A percentile compares a stretch with the other conserved stretches of the same genome.
Conservation (phyloP, 2,329 filamentous ascomycete species). For the Aspergillus fijiensis region DNA sequence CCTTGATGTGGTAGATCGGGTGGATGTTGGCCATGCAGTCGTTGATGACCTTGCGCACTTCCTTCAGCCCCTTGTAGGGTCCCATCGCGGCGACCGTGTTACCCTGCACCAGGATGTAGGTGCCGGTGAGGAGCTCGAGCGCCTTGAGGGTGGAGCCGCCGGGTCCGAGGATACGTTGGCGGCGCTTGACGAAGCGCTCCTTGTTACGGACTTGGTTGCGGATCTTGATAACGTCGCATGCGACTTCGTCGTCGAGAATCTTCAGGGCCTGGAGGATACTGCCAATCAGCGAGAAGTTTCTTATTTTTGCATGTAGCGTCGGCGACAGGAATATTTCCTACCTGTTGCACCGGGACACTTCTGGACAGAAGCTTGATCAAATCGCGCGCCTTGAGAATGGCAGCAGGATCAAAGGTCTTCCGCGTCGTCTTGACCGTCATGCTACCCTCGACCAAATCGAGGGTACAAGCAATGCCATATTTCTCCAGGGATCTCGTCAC, state of each 20-base stretch:
- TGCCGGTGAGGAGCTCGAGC: constrained; percentile 84
- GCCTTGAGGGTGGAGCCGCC: constrained; percentile 92
- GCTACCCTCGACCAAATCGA: constrained; percentile 91
- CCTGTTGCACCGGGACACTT: constrained; percentile 85
- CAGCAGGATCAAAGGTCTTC: constrained; percentile 86
- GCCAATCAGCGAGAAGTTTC: background rate
- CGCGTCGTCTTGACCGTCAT: constrained; percentile 96
- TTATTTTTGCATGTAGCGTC: background rate
- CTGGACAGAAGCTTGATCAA: constrained; percentile 89
- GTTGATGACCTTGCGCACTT: constrained; percentile 82
- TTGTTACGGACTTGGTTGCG: constrained; percentile 87
- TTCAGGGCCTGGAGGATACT: constrained; percentile 64
- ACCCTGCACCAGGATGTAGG: constrained; percentile 92
- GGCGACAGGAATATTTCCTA: constrained; percentile 14
- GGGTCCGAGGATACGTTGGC: constrained; percentile 88
- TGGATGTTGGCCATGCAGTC: constrained; percentile 97
- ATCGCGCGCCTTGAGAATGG: constrained; percentile 90
- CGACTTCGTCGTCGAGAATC: constrained; percentile 87
- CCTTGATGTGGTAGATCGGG: constrained; percentile 89
- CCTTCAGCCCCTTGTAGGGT: constrained; percentile 87
- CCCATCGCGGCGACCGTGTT: constrained; percentile 95
- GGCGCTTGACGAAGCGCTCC: constrained; percentile 90
- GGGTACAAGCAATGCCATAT: constrained; percentile 80
- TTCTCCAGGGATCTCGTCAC: constrained; percentile 86
- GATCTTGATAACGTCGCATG: constrained; percentile 96